Evolutionary conservation across 495 filamentous ascomycete species (phyloP).

Genomic region (Trichoderma parareesei): DNA sequence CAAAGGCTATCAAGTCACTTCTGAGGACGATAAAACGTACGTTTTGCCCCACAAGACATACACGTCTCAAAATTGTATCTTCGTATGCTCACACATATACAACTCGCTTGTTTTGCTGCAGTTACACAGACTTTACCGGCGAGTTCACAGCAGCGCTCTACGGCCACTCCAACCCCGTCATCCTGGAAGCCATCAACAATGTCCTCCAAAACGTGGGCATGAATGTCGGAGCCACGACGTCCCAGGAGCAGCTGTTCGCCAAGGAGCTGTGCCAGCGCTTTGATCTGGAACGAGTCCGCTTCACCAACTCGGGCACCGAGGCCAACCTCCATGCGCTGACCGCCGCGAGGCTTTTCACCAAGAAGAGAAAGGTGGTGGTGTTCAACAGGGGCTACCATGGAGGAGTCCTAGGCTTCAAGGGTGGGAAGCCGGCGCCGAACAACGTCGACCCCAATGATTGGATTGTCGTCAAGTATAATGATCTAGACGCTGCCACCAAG

Average conservation of each 20-base stretch:
- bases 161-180: constrained; percentile 42
- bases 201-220: constrained; percentile 31
- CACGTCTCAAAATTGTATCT: too few species aligned
- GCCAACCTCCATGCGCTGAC: constrained; percentile 42
- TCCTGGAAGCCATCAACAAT: constrained; percentile 30
- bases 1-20: constrained; percentile 29
- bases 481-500: constrained; percentile 29
- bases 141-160: constrained; percentile 48
- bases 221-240: constrained; percentile 32
- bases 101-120: not conserved
- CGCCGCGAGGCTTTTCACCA: constrained; percentile 34
- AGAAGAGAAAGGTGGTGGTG: constrained; percentile 35
- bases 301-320: constrained; percentile 48
- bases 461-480: constrained; percentile 44
- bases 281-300: constrained; percentile 36
- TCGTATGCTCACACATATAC: not conserved
- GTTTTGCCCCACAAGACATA: not conserved
- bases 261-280: constrained; percentile 34
- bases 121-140: constrained; percentile 41
- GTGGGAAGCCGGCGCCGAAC: constrained; percentile 19
- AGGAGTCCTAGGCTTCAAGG: constrained; percentile 34
- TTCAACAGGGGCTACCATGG: constrained; percentile 51
- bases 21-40: constrained; percentile 37
- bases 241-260: constrained; percentile 33
- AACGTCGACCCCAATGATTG: constrained; percentile 36